These are phyloP conservation scores for Amanita jacksonii DNA, from an alignment of 768 basidiomycete species.

Conservation along the genomic window DNA sequence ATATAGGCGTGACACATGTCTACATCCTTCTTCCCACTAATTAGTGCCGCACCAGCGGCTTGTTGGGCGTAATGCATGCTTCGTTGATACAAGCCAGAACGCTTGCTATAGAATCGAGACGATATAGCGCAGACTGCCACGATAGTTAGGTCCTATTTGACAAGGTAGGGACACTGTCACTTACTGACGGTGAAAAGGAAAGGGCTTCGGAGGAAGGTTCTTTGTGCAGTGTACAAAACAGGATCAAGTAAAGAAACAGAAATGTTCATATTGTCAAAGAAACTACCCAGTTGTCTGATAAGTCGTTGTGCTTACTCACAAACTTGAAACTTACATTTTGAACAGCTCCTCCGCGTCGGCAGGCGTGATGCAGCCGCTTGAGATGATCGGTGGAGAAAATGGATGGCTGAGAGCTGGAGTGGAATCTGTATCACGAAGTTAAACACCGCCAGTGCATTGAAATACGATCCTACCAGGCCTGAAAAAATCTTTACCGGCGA, in stretches of 20 bases:
- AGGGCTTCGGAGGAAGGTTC: slow-evolving; percentile 73
- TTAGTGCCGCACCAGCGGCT: slow-evolving; percentile 69
- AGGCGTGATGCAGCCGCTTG: slow-evolving; percentile 51
- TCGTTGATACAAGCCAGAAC: slow-evolving; percentile 59
- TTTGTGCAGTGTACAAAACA: slow-evolving; percentile 74
- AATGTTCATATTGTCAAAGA: slow-evolving; percentile 70
- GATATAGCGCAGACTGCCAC: slow-evolving; percentile 75
- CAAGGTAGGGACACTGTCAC: slow-evolving; percentile 19
- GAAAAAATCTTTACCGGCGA: slow-evolving; percentile 65
- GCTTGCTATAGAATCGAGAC: slow-evolving; percentile 68
- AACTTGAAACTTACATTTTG: slow-evolving; percentile 40
- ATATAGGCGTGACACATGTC: slow-evolving; percentile 84
- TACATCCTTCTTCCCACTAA: slow-evolving; percentile 69
- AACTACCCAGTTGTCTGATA: slow-evolving; percentile 29
- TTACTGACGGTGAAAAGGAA: slow-evolving; percentile 88
- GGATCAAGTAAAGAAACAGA: slow-evolving; percentile 77
- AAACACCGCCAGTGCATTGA: not conserved
- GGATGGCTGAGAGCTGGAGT: slow-evolving; percentile 29
- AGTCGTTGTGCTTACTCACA: not conserved
- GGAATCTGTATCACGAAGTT: slow-evolving; percentile 22
- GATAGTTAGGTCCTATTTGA: not conserved
- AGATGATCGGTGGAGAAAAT: slow-evolving; percentile 56
- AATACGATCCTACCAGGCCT: slow-evolving; percentile 36
- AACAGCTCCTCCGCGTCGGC: slow-evolving; percentile 66
- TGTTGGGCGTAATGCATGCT: slow-evolving; percentile 69